Evolutionary conservation across 345 rosid species (phyloP).

Genomic region (Arabis hirsuta): DNA sequence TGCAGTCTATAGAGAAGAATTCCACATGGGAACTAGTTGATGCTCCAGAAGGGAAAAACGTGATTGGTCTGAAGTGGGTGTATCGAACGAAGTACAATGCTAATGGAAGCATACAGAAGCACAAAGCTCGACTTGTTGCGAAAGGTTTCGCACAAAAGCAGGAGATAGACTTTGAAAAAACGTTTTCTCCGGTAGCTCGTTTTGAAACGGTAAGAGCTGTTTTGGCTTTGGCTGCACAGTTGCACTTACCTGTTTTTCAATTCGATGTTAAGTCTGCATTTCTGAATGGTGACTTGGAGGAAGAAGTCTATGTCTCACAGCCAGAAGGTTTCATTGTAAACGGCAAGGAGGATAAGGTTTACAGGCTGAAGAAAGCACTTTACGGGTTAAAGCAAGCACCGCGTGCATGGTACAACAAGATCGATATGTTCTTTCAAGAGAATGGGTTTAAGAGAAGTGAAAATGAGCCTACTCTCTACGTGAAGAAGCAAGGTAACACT

Average conservation of each 20-base stretch:
- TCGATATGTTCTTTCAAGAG: not conserved
- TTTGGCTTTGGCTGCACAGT: not conserved
- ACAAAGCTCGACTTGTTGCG: not conserved
- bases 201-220: not conserved
- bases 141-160: not conserved
- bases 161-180: not conserved
- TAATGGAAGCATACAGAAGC: not conserved
- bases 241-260: not conserved
- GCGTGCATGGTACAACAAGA: not conserved
- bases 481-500: not conserved
- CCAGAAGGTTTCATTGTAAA: not conserved
- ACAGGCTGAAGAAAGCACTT: not conserved
- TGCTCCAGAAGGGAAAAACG: not conserved
- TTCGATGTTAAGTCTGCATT: constrained; percentile 4
- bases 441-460: not conserved
- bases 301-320: not conserved
- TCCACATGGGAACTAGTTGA: not conserved
- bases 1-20: not conserved
- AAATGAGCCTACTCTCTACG: not conserved
- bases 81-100: not conserved
- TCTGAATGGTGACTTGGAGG: not conserved
- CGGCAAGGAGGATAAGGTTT: not conserved
- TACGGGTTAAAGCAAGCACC: not conserved
- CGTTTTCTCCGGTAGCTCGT: not conserved
- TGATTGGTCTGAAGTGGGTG: not conserved